Percentiles rank a stretch among this genome's conserved stretches.
phyloP scores from a whole-genome alignment of 345 rosid species.

The Arabis alpina region DNA sequence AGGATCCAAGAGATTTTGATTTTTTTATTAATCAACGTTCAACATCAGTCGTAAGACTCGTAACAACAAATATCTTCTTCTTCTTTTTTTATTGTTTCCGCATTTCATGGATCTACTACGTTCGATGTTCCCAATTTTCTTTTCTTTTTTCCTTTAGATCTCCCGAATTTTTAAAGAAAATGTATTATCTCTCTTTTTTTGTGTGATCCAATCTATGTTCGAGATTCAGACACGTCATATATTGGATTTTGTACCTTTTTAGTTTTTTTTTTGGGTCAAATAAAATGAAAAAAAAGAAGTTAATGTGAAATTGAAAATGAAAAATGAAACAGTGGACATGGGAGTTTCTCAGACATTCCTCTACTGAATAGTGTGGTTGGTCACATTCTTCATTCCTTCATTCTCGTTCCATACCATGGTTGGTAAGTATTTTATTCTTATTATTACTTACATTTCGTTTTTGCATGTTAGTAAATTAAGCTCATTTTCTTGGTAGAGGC shows the following conservation, averaged over 20 bases:
- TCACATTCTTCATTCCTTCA: conserved; percentile 74
- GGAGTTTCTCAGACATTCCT: conserved; percentile 73
- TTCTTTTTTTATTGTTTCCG: conserved; percentile 18
- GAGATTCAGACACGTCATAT: conserved; percentile 16
- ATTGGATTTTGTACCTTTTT: neutral
- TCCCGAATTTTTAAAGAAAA: neutral
- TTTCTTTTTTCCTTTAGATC: conserved; percentile 14
- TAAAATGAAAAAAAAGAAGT: neutral
- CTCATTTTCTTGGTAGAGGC: neutral
- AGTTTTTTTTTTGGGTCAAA: neutral
- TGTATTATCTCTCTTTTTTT: conserved; percentile 2
- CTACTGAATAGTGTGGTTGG: conserved; percentile 64
- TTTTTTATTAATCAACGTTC: neutral
- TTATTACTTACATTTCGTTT: conserved; percentile 1
- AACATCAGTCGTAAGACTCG: conserved; percentile 31
- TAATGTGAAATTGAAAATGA: conserved; percentile 25
- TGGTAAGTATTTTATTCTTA: conserved; percentile 50
- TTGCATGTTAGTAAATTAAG: conserved; percentile 18
- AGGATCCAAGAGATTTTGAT: conserved; percentile 28
- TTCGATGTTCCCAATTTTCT: neutral
- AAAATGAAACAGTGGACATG: conserved; percentile 68
- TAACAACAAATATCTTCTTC: conserved; percentile 22
- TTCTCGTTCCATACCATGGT: conserved; percentile 91
- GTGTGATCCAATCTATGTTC: neutral
- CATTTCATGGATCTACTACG: conserved; percentile 44